phyloP scores from a whole-genome alignment of 1,139 yeast genomes.

The Taiozyma sp. region DNA sequence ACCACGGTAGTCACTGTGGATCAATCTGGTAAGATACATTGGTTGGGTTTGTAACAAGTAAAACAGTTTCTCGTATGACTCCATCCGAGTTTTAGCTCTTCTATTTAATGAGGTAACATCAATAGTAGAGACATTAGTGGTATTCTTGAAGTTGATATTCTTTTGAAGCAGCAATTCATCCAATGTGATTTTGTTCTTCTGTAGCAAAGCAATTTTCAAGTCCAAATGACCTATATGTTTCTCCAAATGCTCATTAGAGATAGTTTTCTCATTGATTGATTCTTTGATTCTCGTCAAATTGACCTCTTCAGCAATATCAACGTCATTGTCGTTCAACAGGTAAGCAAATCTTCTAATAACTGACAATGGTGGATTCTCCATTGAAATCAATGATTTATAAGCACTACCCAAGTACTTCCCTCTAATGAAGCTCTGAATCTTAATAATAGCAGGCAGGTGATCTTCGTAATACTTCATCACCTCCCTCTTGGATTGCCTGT shows the following conservation, averaged over 20 bases:
- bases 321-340: constrained; percentile 68
- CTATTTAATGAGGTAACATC: constrained; percentile 25
- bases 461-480: constrained; percentile 49
- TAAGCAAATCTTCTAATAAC: constrained; percentile 77
- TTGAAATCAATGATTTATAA: constrained; percentile 64
- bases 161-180: constrained; percentile 67
- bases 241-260: constrained; percentile 64
- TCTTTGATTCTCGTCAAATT: constrained; percentile 67
- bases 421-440: constrained; percentile 70
- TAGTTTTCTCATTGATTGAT: constrained; percentile 57
- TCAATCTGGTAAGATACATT: constrained; percentile 58
- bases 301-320: constrained; percentile 74
- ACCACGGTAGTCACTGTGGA: constrained; percentile 27
- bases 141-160: constrained; percentile 29
- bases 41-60: constrained; percentile 87
- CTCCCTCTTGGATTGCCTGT: constrained; percentile 27
- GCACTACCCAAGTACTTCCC: constrained; percentile 69
- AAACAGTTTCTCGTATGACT: constrained; percentile 67
- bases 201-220: constrained; percentile 71
- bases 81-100: constrained; percentile 25
- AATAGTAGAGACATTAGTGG: constrained; percentile 15
- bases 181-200: constrained; percentile 73
- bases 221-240: constrained; percentile 76
- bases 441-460: constrained; percentile 55
- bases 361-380: constrained; percentile 70